phyloP scores from a whole-genome alignment of 2,329 filamentous ascomycete genomes.

The Monosporascus cannonballus region DNA sequence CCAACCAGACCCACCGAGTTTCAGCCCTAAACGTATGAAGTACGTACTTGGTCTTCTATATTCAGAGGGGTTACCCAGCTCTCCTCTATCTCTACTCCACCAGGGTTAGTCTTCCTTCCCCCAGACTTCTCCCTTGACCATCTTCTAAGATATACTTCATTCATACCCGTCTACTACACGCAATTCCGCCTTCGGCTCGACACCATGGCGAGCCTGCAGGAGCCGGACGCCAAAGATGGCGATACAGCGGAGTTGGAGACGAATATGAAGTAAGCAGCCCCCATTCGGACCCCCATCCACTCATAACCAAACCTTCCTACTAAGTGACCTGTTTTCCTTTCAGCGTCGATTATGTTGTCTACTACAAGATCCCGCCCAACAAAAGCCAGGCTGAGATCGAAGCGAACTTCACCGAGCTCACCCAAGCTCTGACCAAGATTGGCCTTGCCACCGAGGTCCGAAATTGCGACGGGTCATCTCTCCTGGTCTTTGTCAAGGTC shows the following conservation, averaged over 20 bases:
- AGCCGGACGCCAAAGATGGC: conserved; percentile 21
- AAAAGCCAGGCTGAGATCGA: conserved; percentile 54
- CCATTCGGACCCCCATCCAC: neutral
- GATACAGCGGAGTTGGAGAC: conserved; percentile 20
- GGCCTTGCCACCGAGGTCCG: conserved; percentile 88
- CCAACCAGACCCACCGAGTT: too few species aligned
- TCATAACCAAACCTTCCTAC: neutral
- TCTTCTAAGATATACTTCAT: too few species aligned
- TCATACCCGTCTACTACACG: neutral
- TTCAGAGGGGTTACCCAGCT: too few species aligned
- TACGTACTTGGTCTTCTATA: too few species aligned
- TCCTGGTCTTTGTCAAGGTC: conserved; percentile 79
- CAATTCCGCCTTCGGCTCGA: neutral
- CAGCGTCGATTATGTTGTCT: conserved; percentile 83
- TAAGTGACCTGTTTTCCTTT: conserved; percentile 6
- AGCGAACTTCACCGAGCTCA: conserved; percentile 69
- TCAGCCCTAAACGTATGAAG: too few species aligned
- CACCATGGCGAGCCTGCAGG: conserved; percentile 21
- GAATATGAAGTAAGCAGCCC: conserved; percentile 15
- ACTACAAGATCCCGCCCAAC: conserved; percentile 65
- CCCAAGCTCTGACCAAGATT: conserved; percentile 67
- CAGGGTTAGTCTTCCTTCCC: too few species aligned
- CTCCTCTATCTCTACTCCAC: too few species aligned
- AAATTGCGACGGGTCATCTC: conserved; percentile 64
- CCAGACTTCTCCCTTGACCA: too few species aligned